A percentile compares a stretch with the other conserved stretches of the same genome.
phyloP scores from a whole-genome alignment of 257 asterid species.

The Ehretia macrophylla region DNA sequence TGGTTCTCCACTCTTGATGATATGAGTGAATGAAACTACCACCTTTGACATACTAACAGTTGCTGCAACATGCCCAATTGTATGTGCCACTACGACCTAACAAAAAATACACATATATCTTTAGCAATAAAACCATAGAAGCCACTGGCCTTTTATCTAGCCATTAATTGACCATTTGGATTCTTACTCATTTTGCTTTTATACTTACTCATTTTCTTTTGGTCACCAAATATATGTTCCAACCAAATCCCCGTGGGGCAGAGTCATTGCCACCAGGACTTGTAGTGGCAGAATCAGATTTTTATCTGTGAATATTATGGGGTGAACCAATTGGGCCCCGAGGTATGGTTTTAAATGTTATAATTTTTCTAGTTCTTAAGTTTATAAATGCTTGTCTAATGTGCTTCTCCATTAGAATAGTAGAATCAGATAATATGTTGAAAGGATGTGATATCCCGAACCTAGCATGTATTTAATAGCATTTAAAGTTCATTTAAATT shows the following conservation, averaged over 20 bases:
- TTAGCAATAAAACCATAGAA: not conserved
- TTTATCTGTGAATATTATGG: slow-evolving; percentile 91
- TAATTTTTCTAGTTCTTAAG: too few relatives aligned
- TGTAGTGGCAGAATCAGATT: slow-evolving; percentile 86
- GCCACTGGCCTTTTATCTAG: too few relatives aligned
- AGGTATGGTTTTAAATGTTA: slow-evolving; percentile 29
- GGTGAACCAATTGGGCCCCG: slow-evolving; percentile 98
- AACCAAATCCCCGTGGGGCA: slow-evolving; percentile 97
- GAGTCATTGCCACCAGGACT: slow-evolving; percentile 97
- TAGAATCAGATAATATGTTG: slow-evolving; percentile 7
- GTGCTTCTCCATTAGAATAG: too few relatives aligned
- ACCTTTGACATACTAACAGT: slow-evolving; percentile 25
- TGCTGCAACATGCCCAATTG: slow-evolving; percentile 29
- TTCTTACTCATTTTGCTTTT: too few relatives aligned
- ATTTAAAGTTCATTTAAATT: too few relatives aligned
- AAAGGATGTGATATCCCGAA: too few relatives aligned
- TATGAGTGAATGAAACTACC: slow-evolving; percentile 23
- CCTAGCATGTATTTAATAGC: too few relatives aligned
- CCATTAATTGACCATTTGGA: too few relatives aligned
- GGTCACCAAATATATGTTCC: slow-evolving; percentile 73
- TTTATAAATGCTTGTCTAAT: too few relatives aligned
- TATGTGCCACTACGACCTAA: slow-evolving; percentile 21
- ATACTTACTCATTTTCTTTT: slow-evolving; percentile 5
- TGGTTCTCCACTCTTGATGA: slow-evolving; percentile 25
- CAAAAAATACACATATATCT: not conserved